Base-by-base conservation (phyloP, 768 basidiomycete species). In the Clathrus columnatus region DNA sequence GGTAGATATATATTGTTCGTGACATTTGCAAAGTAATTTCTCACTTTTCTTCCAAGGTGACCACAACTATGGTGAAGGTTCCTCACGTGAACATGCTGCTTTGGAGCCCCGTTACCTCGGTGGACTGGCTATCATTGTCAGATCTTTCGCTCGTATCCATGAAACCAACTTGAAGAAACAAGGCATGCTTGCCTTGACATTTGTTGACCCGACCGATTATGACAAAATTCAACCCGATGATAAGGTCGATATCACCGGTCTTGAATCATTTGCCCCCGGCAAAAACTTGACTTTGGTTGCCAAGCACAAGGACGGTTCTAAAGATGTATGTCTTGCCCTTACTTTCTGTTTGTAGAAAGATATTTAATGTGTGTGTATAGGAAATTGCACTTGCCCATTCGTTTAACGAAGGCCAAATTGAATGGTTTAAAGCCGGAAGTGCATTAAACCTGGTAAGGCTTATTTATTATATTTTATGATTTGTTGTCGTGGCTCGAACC, bases 131-230 rank as follows among this genome's bases (percentile, higher is more conserved):
- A 89, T 97, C 76, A 94, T 99, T 71, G 87, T 87, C 68, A 83
- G 92, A 69, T 93, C 90, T 29, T 98, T 97, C 71, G 94, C 94
- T 51, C 91, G 94, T 72, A 97, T 97, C 73, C 94, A 95, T 73
- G 93, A 90, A 76, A 91, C 91, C 67, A 93, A 94, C 79, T 75
- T 93, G 82, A 98, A 98, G 87, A 97, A 97, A 82, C 94, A 97
- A 76, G 93, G 93, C 63, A 93, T 95, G 91, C 89, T 97, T 59
- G 93, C 93, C 2, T 76, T 98, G 62, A 96, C 92, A 58, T 96
- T 98, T 68, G 87, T 72, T 58, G 81, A 97, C 73, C 80, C 88
- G 16, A 91, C 81, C 61, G 94, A 98, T 72, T 99, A 99, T 70
- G 91, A 97, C 68, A 92, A 88, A 77, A 69, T 97, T 63, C 78